A percentile compares a stretch with the other conserved stretches of the same genome.
These are phyloP conservation scores for Pyrrhoderma lamaoense DNA, from an alignment of 1,284 basidiomycete genomes.

Conservation along the genomic window DNA sequence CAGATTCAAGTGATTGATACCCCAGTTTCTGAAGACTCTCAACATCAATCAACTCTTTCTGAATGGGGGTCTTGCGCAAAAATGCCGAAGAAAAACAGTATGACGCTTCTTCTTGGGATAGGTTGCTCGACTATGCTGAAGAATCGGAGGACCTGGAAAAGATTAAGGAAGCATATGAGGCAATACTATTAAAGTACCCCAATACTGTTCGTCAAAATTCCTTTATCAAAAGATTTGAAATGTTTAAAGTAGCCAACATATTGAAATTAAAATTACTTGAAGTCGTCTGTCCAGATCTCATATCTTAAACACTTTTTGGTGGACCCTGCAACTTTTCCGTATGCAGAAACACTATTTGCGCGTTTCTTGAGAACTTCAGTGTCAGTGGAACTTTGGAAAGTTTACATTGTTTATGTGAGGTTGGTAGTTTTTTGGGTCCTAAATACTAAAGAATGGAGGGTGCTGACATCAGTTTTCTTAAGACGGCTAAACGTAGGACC, in stretches of 20 bases:
- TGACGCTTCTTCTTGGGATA: slow-evolving; percentile 63
- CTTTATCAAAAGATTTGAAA: slow-evolving; percentile 3
- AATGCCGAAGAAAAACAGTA: slow-evolving; percentile 46
- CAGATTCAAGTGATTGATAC: slow-evolving; percentile 6
- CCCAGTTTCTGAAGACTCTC: neutral
- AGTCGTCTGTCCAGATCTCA: slow-evolving; percentile 72
- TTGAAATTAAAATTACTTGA: slow-evolving; percentile 18
- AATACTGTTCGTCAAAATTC: slow-evolving; percentile 55
- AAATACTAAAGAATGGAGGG: neutral
- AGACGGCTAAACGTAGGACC: slow-evolving; percentile 51
- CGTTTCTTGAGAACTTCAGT: slow-evolving; percentile 76
- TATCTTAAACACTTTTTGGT: slow-evolving; percentile 75
- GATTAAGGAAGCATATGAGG: slow-evolving; percentile 66
- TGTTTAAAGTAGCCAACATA: slow-evolving; percentile 3
- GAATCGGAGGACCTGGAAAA: slow-evolving; percentile 59
- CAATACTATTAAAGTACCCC: slow-evolving; percentile 67
- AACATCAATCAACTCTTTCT: slow-evolving; percentile 25
- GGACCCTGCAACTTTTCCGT: slow-evolving; percentile 53
- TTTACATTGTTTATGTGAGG: slow-evolving; percentile 79
- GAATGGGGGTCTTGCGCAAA: slow-evolving; percentile 41
- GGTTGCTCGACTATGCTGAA: slow-evolving; percentile 60
- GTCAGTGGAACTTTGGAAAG: slow-evolving; percentile 82
- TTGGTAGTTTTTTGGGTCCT: slow-evolving; percentile 30
- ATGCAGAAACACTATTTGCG: slow-evolving; percentile 74
- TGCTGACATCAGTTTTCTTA: slow-evolving; percentile 12